Percentiles rank a stretch among this genome's conserved stretches.
Evolutionary conservation across 2,329 filamentous ascomycete genomes (phyloP).

Genomic region (Phialophora tarda): DNA sequence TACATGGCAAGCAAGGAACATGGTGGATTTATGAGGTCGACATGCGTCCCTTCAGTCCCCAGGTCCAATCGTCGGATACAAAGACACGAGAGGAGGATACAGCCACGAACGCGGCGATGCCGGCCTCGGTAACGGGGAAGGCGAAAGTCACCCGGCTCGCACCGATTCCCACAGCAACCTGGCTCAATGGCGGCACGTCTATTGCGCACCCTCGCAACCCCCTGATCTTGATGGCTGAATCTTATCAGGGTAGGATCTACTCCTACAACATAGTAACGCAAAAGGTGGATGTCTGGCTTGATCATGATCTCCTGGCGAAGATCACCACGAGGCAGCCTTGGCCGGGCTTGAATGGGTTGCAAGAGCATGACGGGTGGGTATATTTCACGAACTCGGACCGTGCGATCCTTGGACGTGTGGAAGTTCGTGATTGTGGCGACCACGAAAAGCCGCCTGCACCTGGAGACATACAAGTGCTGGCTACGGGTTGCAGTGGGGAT

Average conservation of each 20-base stretch:
- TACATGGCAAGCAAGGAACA: constrained; percentile 16
- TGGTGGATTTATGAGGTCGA: constrained; percentile 18
- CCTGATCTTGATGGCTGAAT: constrained; percentile 23
- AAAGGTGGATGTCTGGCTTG: constrained; percentile 17
- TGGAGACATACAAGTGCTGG: constrained; percentile 3
- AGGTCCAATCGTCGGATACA: not conserved
- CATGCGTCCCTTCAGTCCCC: constrained; percentile 12
- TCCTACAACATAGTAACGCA: constrained; percentile 4
- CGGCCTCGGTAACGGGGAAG: not conserved
- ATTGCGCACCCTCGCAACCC: not conserved
- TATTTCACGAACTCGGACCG: constrained; percentile 23
- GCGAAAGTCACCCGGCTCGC: constrained; percentile 5
- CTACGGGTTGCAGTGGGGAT: constrained; percentile 11
- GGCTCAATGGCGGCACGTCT: constrained; percentile 19
- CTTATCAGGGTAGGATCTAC: constrained; percentile 13
- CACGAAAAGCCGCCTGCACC: not conserved
- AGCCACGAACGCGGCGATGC: not conserved
- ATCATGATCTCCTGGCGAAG: constrained; percentile 8
- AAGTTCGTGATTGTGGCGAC: not conserved
- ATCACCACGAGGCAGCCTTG: constrained; percentile 13
- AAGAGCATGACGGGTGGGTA: constrained; percentile 5
- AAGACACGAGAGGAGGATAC: not conserved
- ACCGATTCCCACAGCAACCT: constrained; percentile 8
- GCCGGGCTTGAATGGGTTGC: constrained; percentile 8
- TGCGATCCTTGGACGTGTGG: constrained; percentile 2